Percentiles rank a stretch among this genome's conserved stretches.
Evolutionary conservation across 768 basidiomycete genomes (phyloP).

Genomic region (Clitopilus passeckerianus): DNA sequence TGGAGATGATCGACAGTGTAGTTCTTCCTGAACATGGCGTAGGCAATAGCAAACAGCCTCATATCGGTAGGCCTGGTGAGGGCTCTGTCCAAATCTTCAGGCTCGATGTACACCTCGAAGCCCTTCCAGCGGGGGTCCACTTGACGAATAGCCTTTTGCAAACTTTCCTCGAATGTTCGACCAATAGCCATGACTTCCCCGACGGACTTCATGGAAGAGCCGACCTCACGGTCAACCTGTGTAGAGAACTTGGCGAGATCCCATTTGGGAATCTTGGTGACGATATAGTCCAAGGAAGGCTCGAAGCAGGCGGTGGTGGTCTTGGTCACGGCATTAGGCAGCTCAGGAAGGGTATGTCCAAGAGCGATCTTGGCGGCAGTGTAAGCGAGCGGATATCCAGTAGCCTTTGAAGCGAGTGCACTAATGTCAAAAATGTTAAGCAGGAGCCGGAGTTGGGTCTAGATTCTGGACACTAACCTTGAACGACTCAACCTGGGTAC

Average conservation of each 20-base stretch:
- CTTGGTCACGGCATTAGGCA: slow-evolving; percentile 98
- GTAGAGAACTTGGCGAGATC: slow-evolving; percentile 96
- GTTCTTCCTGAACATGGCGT: slow-evolving; percentile 92
- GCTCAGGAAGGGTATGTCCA: slow-evolving; percentile 94
- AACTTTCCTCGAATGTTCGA: slow-evolving; percentile 95
- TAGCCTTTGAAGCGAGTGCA: slow-evolving; percentile 97
- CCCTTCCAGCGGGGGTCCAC: slow-evolving; percentile 96
- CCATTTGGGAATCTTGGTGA: slow-evolving; percentile 99
- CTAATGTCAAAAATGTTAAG: slow-evolving; percentile 26
- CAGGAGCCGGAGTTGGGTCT: background rate
- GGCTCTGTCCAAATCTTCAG: slow-evolving; percentile 79
- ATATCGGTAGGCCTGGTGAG: slow-evolving; percentile 88
- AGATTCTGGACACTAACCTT: slow-evolving; percentile 35
- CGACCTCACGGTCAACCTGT: slow-evolving; percentile 91
- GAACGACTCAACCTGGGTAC: slow-evolving; percentile 67
- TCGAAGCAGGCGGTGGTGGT: slow-evolving; percentile 99
- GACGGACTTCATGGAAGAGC: slow-evolving; percentile 98
- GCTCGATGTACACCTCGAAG: slow-evolving; percentile 90
- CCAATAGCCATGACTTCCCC: slow-evolving; percentile 99
- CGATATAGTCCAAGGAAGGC: slow-evolving; percentile 97
- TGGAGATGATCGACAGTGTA: slow-evolving; percentile 90
- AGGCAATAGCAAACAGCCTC: slow-evolving; percentile 94
- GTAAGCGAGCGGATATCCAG: slow-evolving; percentile 98
- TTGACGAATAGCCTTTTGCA: slow-evolving; percentile 98
- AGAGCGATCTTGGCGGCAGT: slow-evolving; percentile 99